phyloP scores from a whole-genome alignment of 2,329 filamentous ascomycete genomes.

The Pseudopyricularia cyperi region DNA sequence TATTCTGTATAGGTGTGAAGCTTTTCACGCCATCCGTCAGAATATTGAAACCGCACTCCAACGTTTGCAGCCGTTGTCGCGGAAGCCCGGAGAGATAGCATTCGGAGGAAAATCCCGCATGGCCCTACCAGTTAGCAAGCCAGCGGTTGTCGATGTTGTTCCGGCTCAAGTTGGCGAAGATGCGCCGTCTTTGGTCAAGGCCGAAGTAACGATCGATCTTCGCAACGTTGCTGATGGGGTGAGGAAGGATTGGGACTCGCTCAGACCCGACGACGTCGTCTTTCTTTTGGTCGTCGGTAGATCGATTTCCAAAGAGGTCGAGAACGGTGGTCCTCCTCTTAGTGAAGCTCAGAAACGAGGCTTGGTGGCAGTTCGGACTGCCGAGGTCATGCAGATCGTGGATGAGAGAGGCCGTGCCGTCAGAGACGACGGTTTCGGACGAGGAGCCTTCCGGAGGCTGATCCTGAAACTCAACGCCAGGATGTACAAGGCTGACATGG shows the following conservation, averaged over 20 bases:
- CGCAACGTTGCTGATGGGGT: conserved; percentile 64
- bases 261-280: conserved; percentile 78
- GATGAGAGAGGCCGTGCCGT: conserved; percentile 72
- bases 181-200: conserved; percentile 71
- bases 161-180: conserved; percentile 73
- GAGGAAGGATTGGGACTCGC: conserved; percentile 76
- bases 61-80: conserved; percentile 58
- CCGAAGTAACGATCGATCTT: conserved; percentile 76
- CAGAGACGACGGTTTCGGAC: conserved; percentile 54
- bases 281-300: conserved; percentile 72
- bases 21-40: conserved; percentile 86
- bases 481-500: conserved; percentile 66
- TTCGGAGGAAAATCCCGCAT: conserved; percentile 86
- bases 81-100: conserved; percentile 49
- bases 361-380: conserved; percentile 61
- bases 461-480: conserved; percentile 70
- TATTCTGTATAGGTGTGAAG: conserved; percentile 75
- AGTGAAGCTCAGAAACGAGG: conserved; percentile 49
- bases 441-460: conserved; percentile 52
- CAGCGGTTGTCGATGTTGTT: conserved; percentile 74
- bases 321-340: conserved; percentile 35
- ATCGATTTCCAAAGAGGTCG: conserved; percentile 32
- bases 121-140: conserved; percentile 76
- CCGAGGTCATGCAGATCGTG: conserved; percentile 72
- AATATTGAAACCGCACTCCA: conserved; percentile 77